Evolutionary conservation across 75 land plant species (phyloP), one percentile per base, ranked within the genome.

Genomic region (Isoetes taiwanensis): DNA sequence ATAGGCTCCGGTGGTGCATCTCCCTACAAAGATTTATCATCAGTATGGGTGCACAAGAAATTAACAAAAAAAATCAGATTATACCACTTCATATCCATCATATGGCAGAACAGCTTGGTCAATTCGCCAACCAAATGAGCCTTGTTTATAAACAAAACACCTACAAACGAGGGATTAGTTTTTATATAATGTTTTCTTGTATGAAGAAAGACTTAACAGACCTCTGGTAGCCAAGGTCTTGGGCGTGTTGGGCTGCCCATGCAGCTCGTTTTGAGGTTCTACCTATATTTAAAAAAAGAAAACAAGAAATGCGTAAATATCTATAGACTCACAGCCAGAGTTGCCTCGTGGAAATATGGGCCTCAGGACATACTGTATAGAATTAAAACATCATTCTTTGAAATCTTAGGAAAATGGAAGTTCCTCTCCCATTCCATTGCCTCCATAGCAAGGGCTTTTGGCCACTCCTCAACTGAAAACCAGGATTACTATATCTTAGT

Each of bases 211-310:
- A 57, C 10, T 25, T 3, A 24, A 20, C 25, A 31, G 14, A 68
- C 71, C 71, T 62, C 37, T 52, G 53, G 1, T 54, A 34, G 30
- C 71, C 71, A 33, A 58, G 65, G 54, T 68, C 71, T 8, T 46
- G 39, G n/a, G 64, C 64, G 43, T 61, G 28, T 25, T 68, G 56
- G 12, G 71, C 71, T 50, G 63, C 71, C 71, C 71, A 68, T 30
- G 63, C 31, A 32, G 71, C 57, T 12, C 71, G 71, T 20, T 52
- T 61, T 29, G 17, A 40, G 4, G 57, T 34, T 61, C 71, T 61
- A 23, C 71, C 71, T 68, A 57, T 27, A 29, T 5, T 50, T 32
- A 31, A 19, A 57, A 2, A 2, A 21, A 34, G 14, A 11, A 26
- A 57, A 33, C 12, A 23, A 30, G 12, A 24, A 30, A 25, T 21